Evolutionary conservation across 2,329 filamentous ascomycete genomes (phyloP), one percentile per base, ranked within the genome.

Genomic region (Trichophyton verrucosum): DNA sequence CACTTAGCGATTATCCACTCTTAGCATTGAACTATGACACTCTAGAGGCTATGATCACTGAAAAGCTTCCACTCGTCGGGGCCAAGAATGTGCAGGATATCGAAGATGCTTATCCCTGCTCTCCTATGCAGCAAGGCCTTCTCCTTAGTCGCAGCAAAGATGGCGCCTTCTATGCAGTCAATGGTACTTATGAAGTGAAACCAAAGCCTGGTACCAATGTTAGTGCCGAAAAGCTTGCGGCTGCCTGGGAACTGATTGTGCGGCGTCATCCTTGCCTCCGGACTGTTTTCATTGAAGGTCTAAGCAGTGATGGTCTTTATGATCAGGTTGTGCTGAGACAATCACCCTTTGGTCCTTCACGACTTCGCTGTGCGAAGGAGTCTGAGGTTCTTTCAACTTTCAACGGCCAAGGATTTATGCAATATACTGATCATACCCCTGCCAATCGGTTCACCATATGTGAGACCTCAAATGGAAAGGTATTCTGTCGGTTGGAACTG

Each of bases 401-500:
- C 13, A 67, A 74, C 22, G 66, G 62, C 1, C 69, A 73, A 56
- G 44, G 61, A 0, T 66, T 68, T 3, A 65, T 69, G 53, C 49
- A 65, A 2, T 71, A 72, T 56, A 65, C 65, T 24, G 60, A 68
- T 7, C 53, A 61, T 3, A 63, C 71, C 8, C 74, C 79, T 2
- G 74, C 78, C 30, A 76, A 81, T 65, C 73, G 74, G 3, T 72
- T 80, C 55, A 76, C 72, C 0, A 71, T 80, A 36, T 78, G 76
- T 60, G 72, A 75, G 64, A 77, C 75, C 8, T 67, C 67, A 2
- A 63, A 65, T 1, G 68, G 69, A 11, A 70, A 68, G 51, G 61
- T 79, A 0, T 77, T 76, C 64, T 75, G 76, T 47, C 76, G 76
- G 44, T 68, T 81, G 11, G 79, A 82, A 60, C 69, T 82, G 17